Percentiles rank a stretch among this genome's conserved stretches.
Conservation (phyloP, 176 grass and related monocot species). For the Raddia distichophylla region DNA sequence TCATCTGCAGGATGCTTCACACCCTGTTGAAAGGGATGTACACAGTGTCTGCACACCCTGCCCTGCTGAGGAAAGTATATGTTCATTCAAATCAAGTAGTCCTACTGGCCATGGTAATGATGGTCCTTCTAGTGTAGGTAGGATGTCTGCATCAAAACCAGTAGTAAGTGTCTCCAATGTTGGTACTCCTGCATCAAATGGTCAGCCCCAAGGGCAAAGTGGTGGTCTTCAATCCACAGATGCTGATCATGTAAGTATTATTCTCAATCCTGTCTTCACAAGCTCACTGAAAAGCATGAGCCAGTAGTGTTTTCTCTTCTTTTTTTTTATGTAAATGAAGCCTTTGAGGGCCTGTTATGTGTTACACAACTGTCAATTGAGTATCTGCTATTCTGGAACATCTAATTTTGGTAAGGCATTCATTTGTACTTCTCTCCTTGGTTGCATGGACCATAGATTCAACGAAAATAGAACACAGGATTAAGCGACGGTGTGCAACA, state of each 20-base stretch:
- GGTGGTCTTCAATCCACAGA: slow-evolving; percentile 48
- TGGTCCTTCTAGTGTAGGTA: slow-evolving; percentile 48
- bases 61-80: slow-evolving; percentile 87
- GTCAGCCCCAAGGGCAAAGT: slow-evolving; percentile 52
- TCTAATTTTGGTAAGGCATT: slow-evolving; percentile 18
- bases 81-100: slow-evolving; percentile 74
- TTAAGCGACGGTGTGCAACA: slow-evolving; percentile 13
- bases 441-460: slow-evolving; percentile 1
- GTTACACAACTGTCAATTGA: not conserved
- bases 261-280: slow-evolving; percentile 25
- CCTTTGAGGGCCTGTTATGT: not conserved
- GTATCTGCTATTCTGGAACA: not conserved
- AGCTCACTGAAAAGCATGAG: slow-evolving; percentile 13
- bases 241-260: slow-evolving; percentile 64
- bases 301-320: slow-evolving; percentile 6
- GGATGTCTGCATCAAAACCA: slow-evolving; percentile 62
- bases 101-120: slow-evolving; percentile 56
- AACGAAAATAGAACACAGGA: not conserved
- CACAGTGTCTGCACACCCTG: slow-evolving; percentile 54
- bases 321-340: not conserved
- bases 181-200: slow-evolving; percentile 48
- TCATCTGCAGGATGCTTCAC: slow-evolving; percentile 45
- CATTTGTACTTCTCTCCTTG: not conserved
- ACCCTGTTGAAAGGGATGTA: slow-evolving; percentile 51
- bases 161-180: slow-evolving; percentile 51